These are phyloP conservation scores for Remersonia thermophila DNA, from an alignment of 2,329 filamentous ascomycete species.

Conservation along the genomic window DNA sequence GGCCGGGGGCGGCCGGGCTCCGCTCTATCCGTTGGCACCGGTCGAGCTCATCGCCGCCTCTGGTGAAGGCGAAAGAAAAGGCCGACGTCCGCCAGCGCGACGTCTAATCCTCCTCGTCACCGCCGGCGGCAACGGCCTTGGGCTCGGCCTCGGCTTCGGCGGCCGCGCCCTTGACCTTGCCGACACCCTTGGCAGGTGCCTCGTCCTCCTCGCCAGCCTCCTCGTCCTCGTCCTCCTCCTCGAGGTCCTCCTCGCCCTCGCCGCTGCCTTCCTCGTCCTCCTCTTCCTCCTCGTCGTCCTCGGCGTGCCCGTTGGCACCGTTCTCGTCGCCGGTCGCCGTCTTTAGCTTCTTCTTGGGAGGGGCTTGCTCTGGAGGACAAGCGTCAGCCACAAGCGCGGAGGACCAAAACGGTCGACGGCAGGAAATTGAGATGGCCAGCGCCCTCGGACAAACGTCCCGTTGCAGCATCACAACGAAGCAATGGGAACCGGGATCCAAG, in stretches of 20 bases:
- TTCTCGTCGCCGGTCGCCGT: constrained; percentile 23
- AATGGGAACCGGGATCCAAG: too few species aligned
- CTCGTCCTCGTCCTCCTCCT: constrained; percentile 16
- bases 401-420: too few species aligned
- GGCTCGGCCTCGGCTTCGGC: constrained; percentile 4
- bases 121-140: constrained; percentile 11
- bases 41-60: too few species aligned
- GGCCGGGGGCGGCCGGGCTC: too few species aligned
- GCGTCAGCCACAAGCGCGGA: too few species aligned
- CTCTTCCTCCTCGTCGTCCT: constrained; percentile 15
- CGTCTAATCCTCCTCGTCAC: constrained; percentile 14
- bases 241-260: constrained; percentile 17
- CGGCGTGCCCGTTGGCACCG: constrained; percentile 12
- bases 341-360: constrained; percentile 42
- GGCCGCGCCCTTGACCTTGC: constrained; percentile 5
- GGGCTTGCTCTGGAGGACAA: constrained; percentile 24
- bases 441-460: too few species aligned
- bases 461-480: too few species aligned
- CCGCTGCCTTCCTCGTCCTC: constrained; percentile 15
- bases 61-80: too few species aligned
- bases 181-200: constrained; percentile 9
- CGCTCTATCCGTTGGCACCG: too few species aligned
- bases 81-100: too few species aligned
- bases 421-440: too few species aligned
- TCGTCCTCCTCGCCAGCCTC: constrained; percentile 18